These are phyloP conservation scores for Macrophomina tecta DNA, from an alignment of 2,329 filamentous ascomycete genomes.

Conservation along the genomic window DNA sequence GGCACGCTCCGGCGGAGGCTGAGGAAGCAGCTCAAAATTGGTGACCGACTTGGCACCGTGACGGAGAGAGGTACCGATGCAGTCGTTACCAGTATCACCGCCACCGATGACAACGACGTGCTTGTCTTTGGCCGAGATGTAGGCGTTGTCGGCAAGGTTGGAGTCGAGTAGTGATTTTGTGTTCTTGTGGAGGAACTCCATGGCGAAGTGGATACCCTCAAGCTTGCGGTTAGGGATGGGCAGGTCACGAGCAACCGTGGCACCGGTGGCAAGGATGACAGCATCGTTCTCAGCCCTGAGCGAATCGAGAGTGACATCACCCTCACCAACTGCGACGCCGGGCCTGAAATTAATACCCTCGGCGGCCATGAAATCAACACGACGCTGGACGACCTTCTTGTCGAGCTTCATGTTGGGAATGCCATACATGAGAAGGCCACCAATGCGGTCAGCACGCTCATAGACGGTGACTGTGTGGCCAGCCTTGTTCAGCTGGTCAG, in stretches of 20 bases:
- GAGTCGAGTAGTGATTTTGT: conserved; percentile 97
- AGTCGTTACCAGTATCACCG: conserved; percentile 97
- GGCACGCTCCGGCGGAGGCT: conserved; percentile 88
- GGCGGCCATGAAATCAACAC: conserved; percentile 91
- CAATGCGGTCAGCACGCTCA: conserved; percentile 87
- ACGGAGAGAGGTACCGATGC: conserved; percentile 93
- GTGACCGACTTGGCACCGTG: conserved; percentile 94
- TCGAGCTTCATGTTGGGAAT: conserved; percentile 99
- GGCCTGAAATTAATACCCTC: conserved; percentile 87
- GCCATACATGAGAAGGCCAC: conserved; percentile 95
- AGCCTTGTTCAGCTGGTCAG: conserved; percentile 92
- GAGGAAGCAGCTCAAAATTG: conserved; percentile 95
- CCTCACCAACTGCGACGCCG: conserved; percentile 76
- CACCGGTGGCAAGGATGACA: conserved; percentile 89
- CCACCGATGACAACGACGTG: conserved; percentile 95
- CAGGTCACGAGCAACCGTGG: conserved; percentile 90
- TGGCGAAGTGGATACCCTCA: conserved; percentile 91
- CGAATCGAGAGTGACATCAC: conserved; percentile 69
- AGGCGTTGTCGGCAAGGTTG: conserved; percentile 78
- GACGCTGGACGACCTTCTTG: conserved; percentile 94
- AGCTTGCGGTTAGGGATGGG: conserved; percentile 88
- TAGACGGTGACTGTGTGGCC: conserved; percentile 90
- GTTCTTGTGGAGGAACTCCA: conserved; percentile 97
- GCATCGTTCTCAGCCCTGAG: conserved; percentile 79
- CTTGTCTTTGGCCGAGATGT: conserved; percentile 95